Base-by-base conservation (phyloP, 2,329 filamentous ascomycete species). In the Arachnopeziza araneosa region DNA sequence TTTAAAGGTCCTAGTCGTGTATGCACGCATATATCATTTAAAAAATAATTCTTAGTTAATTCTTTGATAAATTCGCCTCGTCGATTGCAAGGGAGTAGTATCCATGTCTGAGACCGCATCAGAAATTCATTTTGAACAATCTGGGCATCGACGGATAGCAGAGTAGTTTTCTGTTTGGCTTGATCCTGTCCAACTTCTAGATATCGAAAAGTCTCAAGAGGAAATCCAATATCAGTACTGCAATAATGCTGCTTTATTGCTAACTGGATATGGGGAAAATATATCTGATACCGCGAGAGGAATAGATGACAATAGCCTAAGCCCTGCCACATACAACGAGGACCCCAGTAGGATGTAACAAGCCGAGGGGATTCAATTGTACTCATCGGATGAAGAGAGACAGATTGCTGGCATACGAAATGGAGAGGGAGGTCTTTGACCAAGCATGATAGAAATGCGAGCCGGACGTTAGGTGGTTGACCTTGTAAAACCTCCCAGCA, bases 101-200 rank as follows among this genome's bases (percentile, higher is more conserved):
- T 44, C 63, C 64, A 67, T 48, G 32, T 54, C 57, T 67, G 64
- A 50, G 66, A 65, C 24, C 63, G 61, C 55, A 66, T 54, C 44
- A 64, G 52, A 58, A 65, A 21, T 54, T 64, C 62, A 54, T 64
- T 59, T 26, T 57, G 62, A 50, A 60, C 55, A 58, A 65, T 62
- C 32, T 59, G 57, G 50, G 63, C 61, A 50, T 64, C 57, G 32
- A 64, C 58, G 54, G 63, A 65, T 52, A 64, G 32, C 48, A 65
- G 60, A 48, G 57, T 60, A 44, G 36, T 59, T 50, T 55, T 60
- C 44, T 49, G 50, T 24, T 53, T 24, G 23, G 21, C 44, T 8
- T 59, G 53, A 32, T 56, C 54, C 9, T 62, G 36, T 36, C 51
- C 17, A 52, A 63, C 62, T 24, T 66, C 62, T 36, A 60, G 8